Percentiles rank a stretch among this genome's conserved stretches.
Evolutionary conservation across 2,329 filamentous ascomycete species (phyloP).

Genomic region (Paraphoma sp.): DNA sequence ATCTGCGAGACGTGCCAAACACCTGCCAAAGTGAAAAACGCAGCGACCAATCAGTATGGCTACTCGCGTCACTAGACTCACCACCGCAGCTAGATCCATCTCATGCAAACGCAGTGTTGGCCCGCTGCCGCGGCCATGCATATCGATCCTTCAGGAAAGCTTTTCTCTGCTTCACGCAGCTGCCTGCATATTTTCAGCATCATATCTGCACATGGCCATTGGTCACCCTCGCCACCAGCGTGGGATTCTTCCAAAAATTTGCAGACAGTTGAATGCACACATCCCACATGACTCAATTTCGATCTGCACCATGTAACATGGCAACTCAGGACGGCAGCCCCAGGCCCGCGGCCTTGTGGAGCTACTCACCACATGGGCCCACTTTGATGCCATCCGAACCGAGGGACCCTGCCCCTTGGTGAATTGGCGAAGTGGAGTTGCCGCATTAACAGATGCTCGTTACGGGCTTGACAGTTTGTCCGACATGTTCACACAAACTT

Average conservation of each 20-base stretch:
- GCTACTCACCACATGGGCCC: not conserved
- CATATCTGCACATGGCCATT: not conserved
- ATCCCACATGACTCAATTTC: not conserved
- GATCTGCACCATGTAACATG: not conserved
- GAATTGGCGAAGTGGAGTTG: not conserved
- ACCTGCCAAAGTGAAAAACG: too few relatives aligned
- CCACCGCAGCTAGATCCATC: not conserved
- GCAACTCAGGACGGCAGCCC: not conserved
- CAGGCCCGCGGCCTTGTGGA: not conserved
- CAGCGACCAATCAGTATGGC: not conserved
- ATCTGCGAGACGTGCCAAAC: not conserved
- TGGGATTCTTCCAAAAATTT: not conserved
- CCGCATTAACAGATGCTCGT: not conserved
- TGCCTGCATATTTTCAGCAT: not conserved
- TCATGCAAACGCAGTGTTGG: not conserved
- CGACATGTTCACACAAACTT: not conserved
- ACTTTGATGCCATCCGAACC: not conserved
- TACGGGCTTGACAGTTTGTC: not conserved
- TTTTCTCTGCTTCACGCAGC: not conserved
- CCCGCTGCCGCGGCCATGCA: constrained; percentile 7
- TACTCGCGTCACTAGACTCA: not conserved
- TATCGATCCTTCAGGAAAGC: constrained; percentile 10
- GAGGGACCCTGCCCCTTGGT: not conserved
- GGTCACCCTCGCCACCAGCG: not conserved
- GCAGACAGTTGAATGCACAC: not conserved